Conservation (phyloP, 140 eudicot genomes). For the Senecio squalidus region DNA sequence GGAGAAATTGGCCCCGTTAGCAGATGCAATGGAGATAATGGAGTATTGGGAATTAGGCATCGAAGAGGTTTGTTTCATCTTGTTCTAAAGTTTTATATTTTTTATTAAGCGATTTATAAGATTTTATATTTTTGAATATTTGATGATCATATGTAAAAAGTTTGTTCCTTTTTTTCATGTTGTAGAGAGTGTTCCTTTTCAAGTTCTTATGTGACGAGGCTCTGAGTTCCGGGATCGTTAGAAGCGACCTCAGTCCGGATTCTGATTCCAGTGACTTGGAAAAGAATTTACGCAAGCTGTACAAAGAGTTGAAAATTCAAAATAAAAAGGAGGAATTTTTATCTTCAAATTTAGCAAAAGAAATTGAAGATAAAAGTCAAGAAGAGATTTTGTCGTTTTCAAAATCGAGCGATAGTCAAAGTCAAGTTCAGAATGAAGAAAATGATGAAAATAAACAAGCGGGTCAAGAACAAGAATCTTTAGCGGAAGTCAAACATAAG, state of each 20-base stretch:
- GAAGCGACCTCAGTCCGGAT: constrained; percentile 50
- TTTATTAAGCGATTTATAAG: too few relatives aligned
- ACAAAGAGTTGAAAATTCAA: constrained; percentile 29
- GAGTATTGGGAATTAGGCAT: constrained; percentile 82
- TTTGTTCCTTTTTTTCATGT: constrained; percentile 2
- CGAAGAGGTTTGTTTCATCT: constrained; percentile 55
- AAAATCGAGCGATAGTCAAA: constrained; percentile 25
- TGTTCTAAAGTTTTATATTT: neutral
- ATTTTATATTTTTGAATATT: too few relatives aligned
- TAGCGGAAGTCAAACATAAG: constrained; percentile 37
- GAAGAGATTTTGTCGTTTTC: constrained; percentile 23
- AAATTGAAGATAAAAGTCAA: constrained; percentile 21
- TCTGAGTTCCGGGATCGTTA: constrained; percentile 52
- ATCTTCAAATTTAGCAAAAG: constrained; percentile 25
- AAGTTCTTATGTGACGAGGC: constrained; percentile 83
- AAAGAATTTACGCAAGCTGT: constrained; percentile 34
- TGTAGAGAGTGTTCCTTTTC: constrained; percentile 80
- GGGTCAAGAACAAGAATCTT: constrained; percentile 25
- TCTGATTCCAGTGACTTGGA: constrained; percentile 33
- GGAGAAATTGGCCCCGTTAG: constrained; percentile 58
- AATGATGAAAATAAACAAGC: constrained; percentile 17
- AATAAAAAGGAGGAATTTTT: constrained; percentile 25
- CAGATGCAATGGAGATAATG: constrained; percentile 60
- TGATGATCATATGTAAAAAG: constrained; percentile 6
- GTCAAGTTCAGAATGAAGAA: constrained; percentile 29